Base-by-base conservation (phyloP, 495 filamentous ascomycete genomes). In the Lophiostoma macrostomum region DNA sequence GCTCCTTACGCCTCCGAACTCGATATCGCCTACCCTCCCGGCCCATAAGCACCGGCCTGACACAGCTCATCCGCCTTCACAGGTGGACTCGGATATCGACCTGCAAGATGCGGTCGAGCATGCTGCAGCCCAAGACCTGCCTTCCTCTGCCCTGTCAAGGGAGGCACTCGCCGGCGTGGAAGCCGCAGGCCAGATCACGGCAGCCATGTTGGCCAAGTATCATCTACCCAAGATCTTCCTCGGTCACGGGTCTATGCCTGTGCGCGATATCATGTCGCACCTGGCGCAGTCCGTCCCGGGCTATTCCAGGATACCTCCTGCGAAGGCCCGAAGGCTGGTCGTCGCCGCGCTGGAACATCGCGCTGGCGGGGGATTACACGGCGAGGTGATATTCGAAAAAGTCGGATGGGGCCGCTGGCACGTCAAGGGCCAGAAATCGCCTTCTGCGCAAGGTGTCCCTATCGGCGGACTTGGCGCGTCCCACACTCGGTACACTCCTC, bases 401-500 rank as follows among this genome's bases (percentile, higher is more conserved):
- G 86, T 95, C 51, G 93, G 93, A 52, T 98, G 93, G 93, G 93
- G 93, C 40, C 83, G 89, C 38, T 98, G 93, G 93, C 85, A 80
- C 60, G 77, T 78, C 67, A 80, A 82, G 48, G 87, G 81, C 22
- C 82, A 90, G 56, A 71, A 79, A 12, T 62, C 78, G 39, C 62
- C 64, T 66, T 48, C 24, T 18, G 41, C 16, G 27, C 53, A 29
- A 29, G 41, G 38, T 11, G 46, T 56, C 13, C 48, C 53, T 16
- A 54, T 53, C 22, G 56, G 50, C 6, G 30, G 25, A 25, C 37
- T 56, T 18, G 49, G 44, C 49, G 25, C 32, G 24, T 37, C 36
- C 31, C 57, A 31, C 35, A 19, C 31, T 28, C 55, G 49, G 3
- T 47, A 60, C 14, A 80, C 76, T 58, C 67, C 67, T 46, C 68